Conservation (phyloP, 306 rosid genomes). For the Trifolium fragiferum region DNA sequence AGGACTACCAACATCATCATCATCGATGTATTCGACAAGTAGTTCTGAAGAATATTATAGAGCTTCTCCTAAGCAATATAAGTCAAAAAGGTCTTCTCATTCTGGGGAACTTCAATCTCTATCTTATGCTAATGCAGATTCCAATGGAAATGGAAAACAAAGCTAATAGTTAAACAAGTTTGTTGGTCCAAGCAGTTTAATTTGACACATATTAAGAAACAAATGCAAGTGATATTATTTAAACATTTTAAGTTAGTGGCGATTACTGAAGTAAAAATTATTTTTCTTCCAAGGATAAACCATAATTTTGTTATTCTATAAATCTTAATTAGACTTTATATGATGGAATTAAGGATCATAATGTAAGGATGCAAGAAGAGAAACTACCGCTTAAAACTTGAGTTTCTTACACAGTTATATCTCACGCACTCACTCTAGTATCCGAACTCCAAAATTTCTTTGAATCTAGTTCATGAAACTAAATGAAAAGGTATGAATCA, state of each 20-base stretch:
- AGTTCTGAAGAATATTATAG: constrained; percentile 64
- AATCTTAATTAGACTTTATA: constrained; percentile 4
- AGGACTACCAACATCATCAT: constrained; percentile 75
- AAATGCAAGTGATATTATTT: neutral
- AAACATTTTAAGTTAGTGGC: neutral
- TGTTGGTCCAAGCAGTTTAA: no score
- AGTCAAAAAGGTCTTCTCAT: constrained; percentile 80
- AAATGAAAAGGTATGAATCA: constrained; percentile 31
- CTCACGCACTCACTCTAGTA: constrained; percentile 22
- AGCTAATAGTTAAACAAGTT: constrained; percentile 27
- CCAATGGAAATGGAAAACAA: constrained; percentile 65
- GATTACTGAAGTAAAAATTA: constrained; percentile 22
- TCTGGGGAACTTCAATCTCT: constrained; percentile 83
- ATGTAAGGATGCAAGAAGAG: no score
- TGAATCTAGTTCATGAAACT: constrained; percentile 57
- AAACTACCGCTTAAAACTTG: constrained; percentile 45
- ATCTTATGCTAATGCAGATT: constrained; percentile 65
- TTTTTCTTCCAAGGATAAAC: neutral
- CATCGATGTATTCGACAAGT: constrained; percentile 71
- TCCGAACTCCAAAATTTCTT: constrained; percentile 65
- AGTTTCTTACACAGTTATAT: constrained; percentile 18
- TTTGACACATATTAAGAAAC: no score
- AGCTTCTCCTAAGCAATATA: constrained; percentile 73
- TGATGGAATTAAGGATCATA: neutral
- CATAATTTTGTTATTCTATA: neutral